Evolutionary conservation across 306 rosid species (phyloP).

Genomic region (Trifolium subterraneum): DNA sequence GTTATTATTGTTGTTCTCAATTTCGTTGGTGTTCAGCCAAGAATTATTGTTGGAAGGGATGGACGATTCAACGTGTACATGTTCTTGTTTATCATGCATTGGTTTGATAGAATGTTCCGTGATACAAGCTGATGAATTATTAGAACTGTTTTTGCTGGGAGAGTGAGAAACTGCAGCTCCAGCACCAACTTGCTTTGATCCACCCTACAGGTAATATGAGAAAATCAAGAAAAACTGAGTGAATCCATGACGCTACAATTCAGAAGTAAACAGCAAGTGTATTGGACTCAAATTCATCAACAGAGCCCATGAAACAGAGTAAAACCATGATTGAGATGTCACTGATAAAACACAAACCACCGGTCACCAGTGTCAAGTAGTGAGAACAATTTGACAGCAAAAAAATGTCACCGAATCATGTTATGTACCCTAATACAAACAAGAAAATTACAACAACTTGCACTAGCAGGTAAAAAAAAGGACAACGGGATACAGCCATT

Average conservation of each 20-base stretch:
- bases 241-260: background rate
- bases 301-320: background rate
- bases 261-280: conserved; percentile 17
- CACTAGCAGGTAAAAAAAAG: no score
- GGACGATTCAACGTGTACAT: conserved; percentile 51
- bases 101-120: conserved; percentile 44
- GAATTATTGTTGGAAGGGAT: conserved; percentile 48
- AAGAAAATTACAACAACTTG: no score
- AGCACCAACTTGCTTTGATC: conserved; percentile 61
- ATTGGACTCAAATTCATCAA: background rate
- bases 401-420: conserved; percentile 16
- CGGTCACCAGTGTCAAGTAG: conserved; percentile 31
- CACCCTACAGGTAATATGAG: conserved; percentile 60
- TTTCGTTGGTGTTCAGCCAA: conserved; percentile 49
- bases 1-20: conserved; percentile 56
- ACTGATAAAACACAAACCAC: conserved; percentile 31
- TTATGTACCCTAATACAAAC: background rate
- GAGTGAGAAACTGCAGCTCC: conserved; percentile 53
- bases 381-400: conserved; percentile 14
- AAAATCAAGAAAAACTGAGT: conserved; percentile 23
- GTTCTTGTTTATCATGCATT: conserved; percentile 45
- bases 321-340: conserved; percentile 9
- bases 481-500: no score
- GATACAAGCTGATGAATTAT: conserved; percentile 43
- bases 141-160: conserved; percentile 49